Percentiles rank a stretch among this genome's conserved stretches.
These are phyloP conservation scores for Asterochloris sp. DNA, from an alignment of 139 green algal genomes.

Conservation along the genomic window DNA sequence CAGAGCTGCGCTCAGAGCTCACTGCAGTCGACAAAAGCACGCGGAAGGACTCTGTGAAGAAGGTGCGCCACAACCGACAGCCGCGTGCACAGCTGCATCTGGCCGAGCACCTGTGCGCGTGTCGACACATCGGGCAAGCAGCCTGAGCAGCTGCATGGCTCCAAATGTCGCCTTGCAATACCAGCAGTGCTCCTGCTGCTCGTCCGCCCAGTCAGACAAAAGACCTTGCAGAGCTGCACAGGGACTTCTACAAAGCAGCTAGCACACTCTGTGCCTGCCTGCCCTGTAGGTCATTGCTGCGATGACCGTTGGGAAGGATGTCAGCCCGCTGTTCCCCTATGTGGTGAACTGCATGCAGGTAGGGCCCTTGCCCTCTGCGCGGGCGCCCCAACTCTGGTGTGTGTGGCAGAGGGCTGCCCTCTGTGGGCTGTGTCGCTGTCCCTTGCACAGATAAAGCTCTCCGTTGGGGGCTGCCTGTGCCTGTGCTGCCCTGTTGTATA, in stretches of 20 bases:
- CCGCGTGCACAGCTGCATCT: too few relatives aligned
- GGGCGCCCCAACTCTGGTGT: too few relatives aligned
- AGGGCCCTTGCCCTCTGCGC: too few relatives aligned
- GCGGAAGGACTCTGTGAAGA: slow-evolving; percentile 98
- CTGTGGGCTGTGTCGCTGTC: too few relatives aligned
- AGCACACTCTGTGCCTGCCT: slow-evolving; percentile 88
- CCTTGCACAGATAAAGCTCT: too few relatives aligned
- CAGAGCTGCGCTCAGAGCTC: slow-evolving; percentile 95
- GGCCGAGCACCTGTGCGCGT: too few relatives aligned
- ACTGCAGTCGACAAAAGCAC: slow-evolving; percentile 78
- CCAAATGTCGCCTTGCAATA: too few relatives aligned
- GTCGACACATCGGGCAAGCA: too few relatives aligned
- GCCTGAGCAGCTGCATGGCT: too few relatives aligned
- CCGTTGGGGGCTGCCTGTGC: too few relatives aligned
- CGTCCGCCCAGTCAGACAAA: slow-evolving; percentile 37
- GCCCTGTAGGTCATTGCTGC: slow-evolving; percentile 92
- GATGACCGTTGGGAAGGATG: slow-evolving; percentile 99
- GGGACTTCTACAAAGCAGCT: slow-evolving; percentile 88
- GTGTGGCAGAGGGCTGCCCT: slow-evolving; percentile 16
- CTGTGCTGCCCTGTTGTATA: too few relatives aligned
- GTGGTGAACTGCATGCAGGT: slow-evolving; percentile 98
- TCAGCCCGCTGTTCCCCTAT: slow-evolving; percentile 91
- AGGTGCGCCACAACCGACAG: slow-evolving; percentile 44
- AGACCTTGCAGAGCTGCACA: slow-evolving; percentile 94
- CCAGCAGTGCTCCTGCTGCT: too few relatives aligned